Percentiles rank a stretch among this genome's conserved stretches.
Conservation (phyloP, 495 filamentous ascomycete species). For the Cryomyces minteri region DNA sequence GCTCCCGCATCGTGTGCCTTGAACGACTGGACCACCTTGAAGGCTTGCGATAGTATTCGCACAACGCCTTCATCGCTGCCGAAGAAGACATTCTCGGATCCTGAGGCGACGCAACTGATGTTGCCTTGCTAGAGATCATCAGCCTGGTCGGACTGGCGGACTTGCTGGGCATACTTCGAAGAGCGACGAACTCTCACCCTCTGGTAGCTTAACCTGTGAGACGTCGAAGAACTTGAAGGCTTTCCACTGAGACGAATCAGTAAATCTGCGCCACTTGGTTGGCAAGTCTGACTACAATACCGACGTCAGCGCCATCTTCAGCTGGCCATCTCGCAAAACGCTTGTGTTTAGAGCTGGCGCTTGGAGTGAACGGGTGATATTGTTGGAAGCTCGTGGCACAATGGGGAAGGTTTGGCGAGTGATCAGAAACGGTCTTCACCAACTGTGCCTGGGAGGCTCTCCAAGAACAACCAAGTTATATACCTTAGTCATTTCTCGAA, state of each 20-base stretch:
- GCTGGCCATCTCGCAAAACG: no score
- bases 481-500: no score
- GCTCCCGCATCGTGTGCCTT: constrained; percentile 60
- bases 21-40: constrained; percentile 77
- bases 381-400: no score
- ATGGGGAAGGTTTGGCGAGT: no score
- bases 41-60: constrained; percentile 66
- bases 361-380: no score
- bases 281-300: no score
- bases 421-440: no score
- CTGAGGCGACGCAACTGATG: constrained; percentile 54
- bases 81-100: constrained; percentile 79
- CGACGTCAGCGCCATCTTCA: no score
- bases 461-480: no score
- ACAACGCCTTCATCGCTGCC: constrained; percentile 70
- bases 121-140: constrained; percentile 29
- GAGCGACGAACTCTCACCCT: constrained; percentile 43
- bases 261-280: background rate
- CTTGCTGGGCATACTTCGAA: constrained; percentile 36
- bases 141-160: constrained; percentile 11
- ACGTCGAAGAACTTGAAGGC: constrained; percentile 98
- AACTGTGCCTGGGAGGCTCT: no score
- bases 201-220: constrained; percentile 58
- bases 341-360: no score
- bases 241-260: constrained; percentile 57